Base-by-base conservation (phyloP, 805 yeast species). In the Candida ortonii region DNA sequence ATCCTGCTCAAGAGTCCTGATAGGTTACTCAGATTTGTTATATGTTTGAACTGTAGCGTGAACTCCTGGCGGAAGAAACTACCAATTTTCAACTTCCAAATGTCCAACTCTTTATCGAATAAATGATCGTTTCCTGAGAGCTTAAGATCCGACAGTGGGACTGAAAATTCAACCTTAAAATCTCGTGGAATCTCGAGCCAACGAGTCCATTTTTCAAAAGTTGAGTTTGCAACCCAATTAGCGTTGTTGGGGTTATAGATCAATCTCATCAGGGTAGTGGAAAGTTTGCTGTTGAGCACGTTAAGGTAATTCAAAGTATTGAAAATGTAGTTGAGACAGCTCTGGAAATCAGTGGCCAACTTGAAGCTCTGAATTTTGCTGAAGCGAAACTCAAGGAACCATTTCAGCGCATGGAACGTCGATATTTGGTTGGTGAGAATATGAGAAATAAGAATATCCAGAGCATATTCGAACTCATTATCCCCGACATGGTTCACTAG, bases 201-300 rank as follows among this genome's bases (percentile, higher is more conserved):
- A 8, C 40, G 41, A 3, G 36, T 17, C 57, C 58, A 61, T 28
- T 50, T 52, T 16, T 39, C 44, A 28, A 59, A 47, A 16, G 39
- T 34, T 1, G 61, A 43, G 29, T 44, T 50, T 5, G 36, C 16
- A 2, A 56, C 33, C 65, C 65, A 60, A 25, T 52, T 53, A 4
- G 50, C 38, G 17, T 35, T 41, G 7, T 30, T 38, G 23, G 41
- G 30, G 17, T 40, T 48, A 32, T 49, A 46, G n/a, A 52, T 40
- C 8, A 47, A 27, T 28, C 61, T 44, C 12, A 37, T 37, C 18
- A 56, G 15, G 5, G 36, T 24, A 1, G 46, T 37, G 3, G 57
- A 39, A 9, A 61, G 21, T 29, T 58, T 56, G 6, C 53, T 28
- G 9, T 43, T 40, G 33, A 59, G 44, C n/a, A 46, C 28, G 4